phyloP scores from a whole-genome alignment of 73 alveolate species.

The Paramecium pentaurelia region DNA sequence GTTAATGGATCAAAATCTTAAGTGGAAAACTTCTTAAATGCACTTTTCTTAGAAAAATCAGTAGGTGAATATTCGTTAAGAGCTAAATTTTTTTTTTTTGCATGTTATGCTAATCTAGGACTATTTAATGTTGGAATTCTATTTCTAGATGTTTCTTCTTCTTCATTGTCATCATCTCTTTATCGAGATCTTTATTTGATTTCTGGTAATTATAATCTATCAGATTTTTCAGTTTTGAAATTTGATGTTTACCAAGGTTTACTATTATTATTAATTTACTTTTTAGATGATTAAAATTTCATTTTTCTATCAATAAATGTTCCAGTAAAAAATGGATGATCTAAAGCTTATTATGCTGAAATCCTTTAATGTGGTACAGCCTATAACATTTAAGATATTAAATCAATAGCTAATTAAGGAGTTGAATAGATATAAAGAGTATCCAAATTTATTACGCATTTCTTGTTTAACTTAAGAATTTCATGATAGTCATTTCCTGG shows the following conservation, averaged over 20 bases:
- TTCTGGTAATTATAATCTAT: constrained; percentile 6
- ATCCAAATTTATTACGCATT: neutral
- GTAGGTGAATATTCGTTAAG: neutral
- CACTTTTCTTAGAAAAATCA: neutral
- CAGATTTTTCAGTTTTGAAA: neutral
- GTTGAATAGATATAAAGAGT: neutral
- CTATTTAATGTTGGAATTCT: neutral
- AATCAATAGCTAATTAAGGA: constrained; percentile 54
- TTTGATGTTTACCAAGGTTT: neutral
- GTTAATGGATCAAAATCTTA: neutral
- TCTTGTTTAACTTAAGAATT: neutral
- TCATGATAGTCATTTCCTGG: constrained; percentile 41
- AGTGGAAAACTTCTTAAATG: neutral
- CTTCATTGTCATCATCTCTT: neutral
- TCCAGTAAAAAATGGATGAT: constrained; percentile 66
- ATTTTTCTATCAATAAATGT: neutral
- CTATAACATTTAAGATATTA: constrained; percentile 66
- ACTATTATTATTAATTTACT: neutral
- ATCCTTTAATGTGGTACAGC: constrained; percentile 76
- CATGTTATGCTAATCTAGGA: constrained; percentile 9
- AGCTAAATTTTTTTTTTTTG: neutral
- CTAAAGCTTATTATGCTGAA: constrained; percentile 77
- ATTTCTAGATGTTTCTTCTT: neutral
- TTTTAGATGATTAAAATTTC: neutral
- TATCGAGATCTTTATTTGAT: neutral